A percentile compares a stretch with the other conserved stretches of the same genome.
Conservation (phyloP, 2,329 filamentous ascomycete species). For the Fonsecaea pedrosoi region DNA sequence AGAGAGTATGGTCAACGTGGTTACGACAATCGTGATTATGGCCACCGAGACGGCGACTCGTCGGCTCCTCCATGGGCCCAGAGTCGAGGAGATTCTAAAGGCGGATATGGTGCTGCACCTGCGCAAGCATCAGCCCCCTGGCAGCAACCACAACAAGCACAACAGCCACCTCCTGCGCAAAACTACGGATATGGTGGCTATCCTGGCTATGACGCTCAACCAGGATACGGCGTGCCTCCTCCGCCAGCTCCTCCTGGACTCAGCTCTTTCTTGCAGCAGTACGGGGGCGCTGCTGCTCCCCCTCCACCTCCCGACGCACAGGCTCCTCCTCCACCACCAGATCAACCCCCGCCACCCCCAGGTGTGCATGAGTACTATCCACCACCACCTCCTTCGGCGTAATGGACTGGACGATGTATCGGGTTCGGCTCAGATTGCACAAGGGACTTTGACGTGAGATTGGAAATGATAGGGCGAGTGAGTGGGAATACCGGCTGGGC, state of each 20-base stretch:
- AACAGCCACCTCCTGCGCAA: slow-evolving; percentile 55
- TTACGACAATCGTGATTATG: slow-evolving; percentile 47
- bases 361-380: slow-evolving; percentile 32
- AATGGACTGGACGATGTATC: not conserved
- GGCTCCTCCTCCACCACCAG: slow-evolving; percentile 50
- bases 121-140: slow-evolving; percentile 62
- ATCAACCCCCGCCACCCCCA: slow-evolving; percentile 36
- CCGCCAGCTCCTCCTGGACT: slow-evolving; percentile 62
- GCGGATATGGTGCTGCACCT: slow-evolving; percentile 46
- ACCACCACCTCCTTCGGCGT: slow-evolving; percentile 31
- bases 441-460: not conserved
- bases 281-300: slow-evolving; percentile 56
- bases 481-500: not conserved
- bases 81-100: slow-evolving; percentile 49
- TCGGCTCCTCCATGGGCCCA: slow-evolving; percentile 45
- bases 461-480: not conserved
- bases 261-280: slow-evolving; percentile 67
- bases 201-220: slow-evolving; percentile 51
- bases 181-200: slow-evolving; percentile 66
- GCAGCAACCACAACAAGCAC: slow-evolving; percentile 64
- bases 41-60: slow-evolving; percentile 41
- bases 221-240: slow-evolving; percentile 50
- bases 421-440: not conserved
- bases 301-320: slow-evolving; percentile 58
- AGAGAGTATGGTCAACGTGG: slow-evolving; percentile 46